Evolutionary conservation across 2,329 filamentous ascomycete species (phyloP), one percentile per base, ranked within the genome.

Genomic region (Colletotrichum lini): DNA sequence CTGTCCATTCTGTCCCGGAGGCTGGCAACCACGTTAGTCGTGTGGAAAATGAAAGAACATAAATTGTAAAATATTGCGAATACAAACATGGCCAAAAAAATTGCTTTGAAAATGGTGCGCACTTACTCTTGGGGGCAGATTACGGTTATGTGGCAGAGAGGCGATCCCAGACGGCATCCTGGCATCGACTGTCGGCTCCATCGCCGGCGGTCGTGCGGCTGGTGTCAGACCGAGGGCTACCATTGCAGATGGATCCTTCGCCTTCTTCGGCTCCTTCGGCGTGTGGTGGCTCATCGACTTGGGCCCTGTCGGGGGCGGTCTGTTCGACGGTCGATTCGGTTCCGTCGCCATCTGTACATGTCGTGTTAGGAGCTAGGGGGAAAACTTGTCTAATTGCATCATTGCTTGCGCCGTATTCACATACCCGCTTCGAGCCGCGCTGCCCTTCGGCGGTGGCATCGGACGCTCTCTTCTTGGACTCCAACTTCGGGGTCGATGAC

Each of bases 171-270:
- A 53, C 15, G 59, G 67, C 44, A 26, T 75, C 65, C 26, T 73
- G 71, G 64, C 63, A 49, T 3, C 56, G 64, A 66, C 62, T 30
- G 62, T 65, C 52, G 65, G 49, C 60, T 71, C 52, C 50, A 73
- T 74, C 38, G 82, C 76, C 3, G 82, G 81, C 54, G 83, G 82
- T 47, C 84, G 79, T 70, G 84, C 81, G 8, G 85, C 85, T 26
- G 86, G 85, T 13, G 77, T 80, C 73, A 89, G 77, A 8, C 86
- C 86, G 56, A 88, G 79, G 23, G 86, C 83, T 67, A 85, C 83
- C 85, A 88, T 86, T 21, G 86, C 87, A 2, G 86, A 86, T 2
- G 86, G 86, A 65, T 89, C 87, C 10, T 75, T 78, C 10, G 80
- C 76, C 53, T 77, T 76, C 35, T 70, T 74, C 26, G 77, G 74